phyloP scores from a whole-genome alignment of 2,329 filamentous ascomycete genomes.

The Pseudogymnoascus sp. region DNA sequence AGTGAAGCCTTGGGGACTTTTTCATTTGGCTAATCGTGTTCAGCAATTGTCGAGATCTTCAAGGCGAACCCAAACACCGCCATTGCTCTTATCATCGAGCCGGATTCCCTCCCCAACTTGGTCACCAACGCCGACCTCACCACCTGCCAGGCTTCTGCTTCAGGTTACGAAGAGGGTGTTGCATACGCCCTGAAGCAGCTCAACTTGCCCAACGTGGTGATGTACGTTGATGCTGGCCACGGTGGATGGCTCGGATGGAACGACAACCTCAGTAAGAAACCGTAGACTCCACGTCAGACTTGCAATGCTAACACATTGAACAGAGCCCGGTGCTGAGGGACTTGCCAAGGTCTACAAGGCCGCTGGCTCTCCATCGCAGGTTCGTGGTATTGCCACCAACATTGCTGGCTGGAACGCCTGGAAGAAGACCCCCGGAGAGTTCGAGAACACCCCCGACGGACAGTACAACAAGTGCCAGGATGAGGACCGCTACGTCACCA shows the following conservation, averaged over 20 bases:
- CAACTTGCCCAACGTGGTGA: constrained; percentile 50
- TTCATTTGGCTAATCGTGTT: constrained; percentile 41
- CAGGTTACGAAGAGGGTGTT: constrained; percentile 44
- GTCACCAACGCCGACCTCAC: constrained; percentile 48
- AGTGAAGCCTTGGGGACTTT: constrained; percentile 36
- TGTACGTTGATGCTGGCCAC: constrained; percentile 54
- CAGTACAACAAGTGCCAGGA: constrained; percentile 43
- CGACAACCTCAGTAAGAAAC: constrained; percentile 40
- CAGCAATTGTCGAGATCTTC: constrained; percentile 27
- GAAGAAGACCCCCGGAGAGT: constrained; percentile 24
- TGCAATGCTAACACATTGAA: constrained; percentile 14
- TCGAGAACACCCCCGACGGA: constrained; percentile 38
- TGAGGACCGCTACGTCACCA: constrained; percentile 35
- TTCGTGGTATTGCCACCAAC: constrained; percentile 52
- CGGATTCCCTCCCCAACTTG: constrained; percentile 54
- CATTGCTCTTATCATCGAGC: constrained; percentile 38
- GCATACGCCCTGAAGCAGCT: constrained; percentile 46
- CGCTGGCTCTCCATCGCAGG: constrained; percentile 42
- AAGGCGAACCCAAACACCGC: constrained; percentile 21
- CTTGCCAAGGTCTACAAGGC: constrained; percentile 45
- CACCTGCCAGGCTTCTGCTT: constrained; percentile 45
- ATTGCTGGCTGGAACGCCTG: constrained; percentile 52
- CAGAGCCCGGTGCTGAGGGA: constrained; percentile 40
- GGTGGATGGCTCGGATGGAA: constrained; percentile 55
- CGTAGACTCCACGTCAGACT: background rate